These are phyloP conservation scores for Bombardia bombarda DNA, from an alignment of 495 filamentous ascomycete species.

Conservation along the genomic window DNA sequence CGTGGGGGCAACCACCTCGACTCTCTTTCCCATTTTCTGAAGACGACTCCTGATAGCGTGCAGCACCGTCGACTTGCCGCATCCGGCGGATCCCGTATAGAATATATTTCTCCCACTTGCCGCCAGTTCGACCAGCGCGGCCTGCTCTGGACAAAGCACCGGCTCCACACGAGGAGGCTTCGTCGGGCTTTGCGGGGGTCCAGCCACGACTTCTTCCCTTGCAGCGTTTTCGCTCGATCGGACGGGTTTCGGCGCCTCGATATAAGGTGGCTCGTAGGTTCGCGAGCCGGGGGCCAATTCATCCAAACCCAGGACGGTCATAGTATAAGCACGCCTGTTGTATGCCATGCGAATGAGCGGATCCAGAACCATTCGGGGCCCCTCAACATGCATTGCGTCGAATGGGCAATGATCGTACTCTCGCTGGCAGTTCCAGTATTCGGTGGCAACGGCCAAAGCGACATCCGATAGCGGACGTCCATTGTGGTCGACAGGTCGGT, in stretches of 20 bases:
- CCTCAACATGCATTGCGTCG: too few species aligned
- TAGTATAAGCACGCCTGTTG: constrained; percentile 1
- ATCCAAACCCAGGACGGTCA: background rate
- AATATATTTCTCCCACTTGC: constrained; percentile 47
- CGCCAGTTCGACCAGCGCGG: constrained; percentile 39
- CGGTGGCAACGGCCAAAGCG: background rate
- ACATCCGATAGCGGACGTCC: background rate
- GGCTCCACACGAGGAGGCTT: constrained; percentile 4
- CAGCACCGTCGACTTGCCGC: constrained; percentile 52
- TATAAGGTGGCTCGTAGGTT: constrained; percentile 12
- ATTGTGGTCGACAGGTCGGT: background rate
- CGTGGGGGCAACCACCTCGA: constrained; percentile 50
- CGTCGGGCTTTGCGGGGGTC: too few species aligned
- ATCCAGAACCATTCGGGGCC: too few species aligned
- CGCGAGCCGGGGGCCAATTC: constrained; percentile 4
- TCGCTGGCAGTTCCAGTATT: background rate
- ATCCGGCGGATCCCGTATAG: constrained; percentile 55
- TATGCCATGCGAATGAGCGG: too few species aligned
- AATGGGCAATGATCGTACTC: too few species aligned
- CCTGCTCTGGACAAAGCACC: constrained; percentile 38
- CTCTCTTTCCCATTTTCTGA: constrained; percentile 17
- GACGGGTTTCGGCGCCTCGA: constrained; percentile 2
- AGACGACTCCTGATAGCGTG: constrained; percentile 37
- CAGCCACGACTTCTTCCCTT: background rate
- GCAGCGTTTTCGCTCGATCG: too few species aligned